Conservation (phyloP, 2,329 filamentous ascomycete genomes). For the Macrophomina pseudophaseolina region DNA sequence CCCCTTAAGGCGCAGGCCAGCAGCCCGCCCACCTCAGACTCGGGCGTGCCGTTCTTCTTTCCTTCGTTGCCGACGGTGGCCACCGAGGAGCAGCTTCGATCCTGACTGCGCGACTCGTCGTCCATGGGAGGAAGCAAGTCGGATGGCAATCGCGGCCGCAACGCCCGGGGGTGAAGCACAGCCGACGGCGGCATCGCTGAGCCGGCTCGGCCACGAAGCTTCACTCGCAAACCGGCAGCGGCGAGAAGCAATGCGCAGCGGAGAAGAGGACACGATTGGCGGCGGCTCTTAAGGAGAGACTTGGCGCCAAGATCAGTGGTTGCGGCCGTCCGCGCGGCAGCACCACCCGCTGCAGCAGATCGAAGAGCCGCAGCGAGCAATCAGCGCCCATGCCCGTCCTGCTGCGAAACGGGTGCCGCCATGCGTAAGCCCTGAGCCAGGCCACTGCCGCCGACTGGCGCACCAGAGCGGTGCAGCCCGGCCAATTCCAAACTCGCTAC, state of each 20-base stretch:
- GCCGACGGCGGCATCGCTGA: neutral
- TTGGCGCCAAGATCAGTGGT: neutral
- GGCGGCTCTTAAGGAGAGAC: neutral
- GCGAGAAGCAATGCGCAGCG: neutral
- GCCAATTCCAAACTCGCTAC: neutral
- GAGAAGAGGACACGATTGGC: neutral
- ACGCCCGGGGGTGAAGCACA: neutral
- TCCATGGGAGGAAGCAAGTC: neutral
- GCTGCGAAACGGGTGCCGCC: constrained; percentile 4
- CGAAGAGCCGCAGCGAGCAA: constrained; percentile 8
- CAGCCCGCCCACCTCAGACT: neutral
- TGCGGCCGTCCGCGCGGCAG: constrained; percentile 15
- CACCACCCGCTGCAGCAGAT: constrained; percentile 2
- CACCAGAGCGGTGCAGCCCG: neutral
- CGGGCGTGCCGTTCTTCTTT: neutral
- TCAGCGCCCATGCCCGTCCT: neutral
- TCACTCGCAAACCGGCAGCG: neutral
- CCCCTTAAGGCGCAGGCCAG: neutral
- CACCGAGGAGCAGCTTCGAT: no score
- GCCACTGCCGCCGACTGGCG: neutral
- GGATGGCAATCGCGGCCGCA: neutral
- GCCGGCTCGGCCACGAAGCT: constrained; percentile 10
- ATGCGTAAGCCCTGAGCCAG: constrained; percentile 17
- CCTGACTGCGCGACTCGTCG: no score
- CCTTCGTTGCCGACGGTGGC: no score